A percentile compares a stretch with the other conserved stretches of the same genome.
Evolutionary conservation across 1,139 yeast species (phyloP).

Genomic region (Debaryomyces sp.): DNA sequence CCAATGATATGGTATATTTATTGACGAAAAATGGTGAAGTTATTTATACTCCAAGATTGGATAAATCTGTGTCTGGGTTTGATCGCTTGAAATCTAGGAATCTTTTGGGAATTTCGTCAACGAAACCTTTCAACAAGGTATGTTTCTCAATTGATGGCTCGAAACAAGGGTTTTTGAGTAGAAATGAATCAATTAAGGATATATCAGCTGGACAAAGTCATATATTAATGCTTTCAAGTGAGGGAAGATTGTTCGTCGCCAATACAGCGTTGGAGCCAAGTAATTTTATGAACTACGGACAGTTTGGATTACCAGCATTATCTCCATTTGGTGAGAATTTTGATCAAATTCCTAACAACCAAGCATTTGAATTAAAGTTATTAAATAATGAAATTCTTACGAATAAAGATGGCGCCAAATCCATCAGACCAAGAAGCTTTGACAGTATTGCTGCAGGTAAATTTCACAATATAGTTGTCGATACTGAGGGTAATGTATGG

Average conservation of each 20-base stretch:
- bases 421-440: constrained; percentile 46
- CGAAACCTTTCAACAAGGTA: constrained; percentile 15
- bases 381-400: constrained; percentile 37
- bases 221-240: constrained; percentile 58
- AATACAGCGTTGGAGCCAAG: constrained; percentile 49
- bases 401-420: constrained; percentile 23
- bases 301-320: constrained; percentile 74
- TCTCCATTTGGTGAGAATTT: constrained; percentile 55
- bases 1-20: constrained; percentile 62
- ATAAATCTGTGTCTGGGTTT: constrained; percentile 17
- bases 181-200: constrained; percentile 52
- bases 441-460: constrained; percentile 71
- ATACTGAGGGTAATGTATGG: constrained; percentile 64
- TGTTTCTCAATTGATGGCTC: not conserved
- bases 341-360: constrained; percentile 26
- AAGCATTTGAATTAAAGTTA: constrained; percentile 36
- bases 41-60: constrained; percentile 48
- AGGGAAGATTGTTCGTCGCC: constrained; percentile 67
- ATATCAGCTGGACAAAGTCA: constrained; percentile 69
- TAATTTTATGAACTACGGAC: constrained; percentile 59
- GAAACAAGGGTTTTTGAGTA: constrained; percentile 20
- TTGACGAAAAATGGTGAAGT: constrained; percentile 57
- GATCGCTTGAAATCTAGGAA: constrained; percentile 21
- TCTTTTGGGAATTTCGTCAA: constrained; percentile 25
- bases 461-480: constrained; percentile 70